Evolutionary conservation across 805 yeast genomes (phyloP), one percentile per base, ranked within the genome.

Genomic region (Kodamaea leandrae): DNA sequence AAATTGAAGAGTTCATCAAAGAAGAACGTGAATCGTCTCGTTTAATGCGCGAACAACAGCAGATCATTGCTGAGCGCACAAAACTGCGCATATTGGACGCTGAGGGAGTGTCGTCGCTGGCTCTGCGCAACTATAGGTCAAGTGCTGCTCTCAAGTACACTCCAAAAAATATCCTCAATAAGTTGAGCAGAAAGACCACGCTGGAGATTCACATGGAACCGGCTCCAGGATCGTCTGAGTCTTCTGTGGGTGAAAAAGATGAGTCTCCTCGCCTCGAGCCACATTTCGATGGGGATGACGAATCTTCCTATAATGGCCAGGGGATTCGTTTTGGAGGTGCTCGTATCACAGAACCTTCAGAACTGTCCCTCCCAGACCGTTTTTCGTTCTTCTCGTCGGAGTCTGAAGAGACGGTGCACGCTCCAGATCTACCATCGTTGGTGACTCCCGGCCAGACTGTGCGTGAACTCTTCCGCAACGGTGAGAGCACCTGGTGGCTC

Each of bases 1-100:
- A 89, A 55, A 76, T 91, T 50, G 96, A 87, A 44, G 93, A 85
- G 51, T 87, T 84, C 55, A 80, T 84, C 32, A 70, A 71, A 39
- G 83, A 78, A 41, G 82, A 78, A 50, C 65, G 80, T 44, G 77
- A 71, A 43, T 76, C 77, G 53, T 72, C 53, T 29, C 34, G 41
- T 9, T 45, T 49, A 32, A 42, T 58, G 51, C 53, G 43, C 19
- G 43, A 21, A 33, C 45, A 24, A 32, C 59, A 61, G 30, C 55
- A 48, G 32, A 35, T 54, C 25, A 49, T 60, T 55, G 49, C 56
- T 52, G 53, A 57, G 48, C 44, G 46, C 16, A 43, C 52, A 7
- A 53, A 52, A 13, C 37, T 44, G 46, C 42, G 54, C 14, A 48
- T 45, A 4, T n/a, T 38, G 32, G 41, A 41, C 33, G 20, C 27